phyloP scores from a whole-genome alignment of 2,329 filamentous ascomycete species.

The Sporothrix protearum region DNA sequence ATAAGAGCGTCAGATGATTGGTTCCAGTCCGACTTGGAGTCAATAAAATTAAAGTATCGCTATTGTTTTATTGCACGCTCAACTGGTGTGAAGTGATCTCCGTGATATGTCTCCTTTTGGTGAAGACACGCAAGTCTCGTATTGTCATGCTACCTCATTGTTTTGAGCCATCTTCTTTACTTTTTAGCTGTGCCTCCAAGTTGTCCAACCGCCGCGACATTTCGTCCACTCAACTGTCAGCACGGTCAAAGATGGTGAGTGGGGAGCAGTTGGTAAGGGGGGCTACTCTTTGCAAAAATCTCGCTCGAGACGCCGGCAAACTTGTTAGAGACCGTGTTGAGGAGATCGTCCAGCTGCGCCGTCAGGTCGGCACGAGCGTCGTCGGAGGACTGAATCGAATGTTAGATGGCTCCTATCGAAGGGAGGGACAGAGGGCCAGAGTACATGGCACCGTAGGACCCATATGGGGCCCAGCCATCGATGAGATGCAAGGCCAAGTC shows the following conservation, averaged over 20 bases:
- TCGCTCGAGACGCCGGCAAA: conserved; percentile 82
- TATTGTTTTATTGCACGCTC: conserved; percentile 2
- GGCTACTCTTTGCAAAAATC: conserved; percentile 83
- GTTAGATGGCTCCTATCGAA: background rate
- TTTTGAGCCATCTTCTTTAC: conserved; percentile 40
- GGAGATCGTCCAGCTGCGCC: conserved; percentile 77
- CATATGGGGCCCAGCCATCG: background rate
- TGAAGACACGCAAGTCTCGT: too few species aligned
- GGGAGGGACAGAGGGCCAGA: too few species aligned
- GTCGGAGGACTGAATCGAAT: conserved; percentile 38
- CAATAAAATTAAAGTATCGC: background rate
- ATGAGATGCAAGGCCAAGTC: background rate
- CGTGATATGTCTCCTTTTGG: background rate
- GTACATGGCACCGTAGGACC: too few species aligned
- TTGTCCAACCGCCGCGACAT: conserved; percentile 85
- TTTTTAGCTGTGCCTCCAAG: conserved; percentile 68
- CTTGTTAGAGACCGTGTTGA: conserved; percentile 80
- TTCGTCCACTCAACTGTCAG: conserved; percentile 69
- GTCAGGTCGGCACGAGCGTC: conserved; percentile 62
- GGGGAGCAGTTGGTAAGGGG: conserved; percentile 33
- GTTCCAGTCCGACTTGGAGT: background rate
- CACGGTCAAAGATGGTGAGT: too few species aligned
- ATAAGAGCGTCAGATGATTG: background rate
- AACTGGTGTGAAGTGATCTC: background rate
- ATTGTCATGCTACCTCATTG: conserved; percentile 18